Percentiles rank a stretch among this genome's conserved stretches.
Evolutionary conservation across 1,284 basidiomycete genomes (phyloP).

Genomic region (Limonomyces culmigenus): DNA sequence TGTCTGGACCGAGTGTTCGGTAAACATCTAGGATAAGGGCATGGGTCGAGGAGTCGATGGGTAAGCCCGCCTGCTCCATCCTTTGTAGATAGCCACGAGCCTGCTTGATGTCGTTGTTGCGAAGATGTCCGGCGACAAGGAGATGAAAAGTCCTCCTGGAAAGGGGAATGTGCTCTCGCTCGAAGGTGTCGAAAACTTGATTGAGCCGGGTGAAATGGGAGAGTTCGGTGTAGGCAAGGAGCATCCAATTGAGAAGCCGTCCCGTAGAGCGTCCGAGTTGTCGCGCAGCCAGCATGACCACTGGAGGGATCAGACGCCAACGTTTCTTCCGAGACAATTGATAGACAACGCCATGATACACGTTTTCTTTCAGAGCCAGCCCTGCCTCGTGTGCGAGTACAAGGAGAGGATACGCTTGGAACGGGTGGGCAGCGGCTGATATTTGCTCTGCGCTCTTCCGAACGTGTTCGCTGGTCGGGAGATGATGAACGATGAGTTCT

Average conservation of each 20-base stretch:
- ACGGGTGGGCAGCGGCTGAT: too few relatives aligned
- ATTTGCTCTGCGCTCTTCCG: too few relatives aligned
- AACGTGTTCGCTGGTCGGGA: too few relatives aligned
- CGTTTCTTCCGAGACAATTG: constrained; percentile 24
- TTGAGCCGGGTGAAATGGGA: constrained; percentile 28
- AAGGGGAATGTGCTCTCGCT: constrained; percentile 24
- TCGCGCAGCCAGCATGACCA: constrained; percentile 27
- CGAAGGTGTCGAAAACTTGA: constrained; percentile 31
- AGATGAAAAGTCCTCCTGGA: constrained; percentile 48
- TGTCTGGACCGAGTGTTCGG: constrained; percentile 40
- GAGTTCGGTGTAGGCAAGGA: constrained; percentile 36
- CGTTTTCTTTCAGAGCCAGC: constrained; percentile 27
- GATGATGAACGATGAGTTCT: too few relatives aligned
- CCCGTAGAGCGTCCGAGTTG: constrained; percentile 29
- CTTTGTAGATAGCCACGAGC: constrained; percentile 30
- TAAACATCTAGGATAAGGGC: constrained; percentile 40
- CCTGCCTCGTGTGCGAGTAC: constrained; percentile 29
- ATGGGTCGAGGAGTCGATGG: constrained; percentile 37
- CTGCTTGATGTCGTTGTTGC: constrained; percentile 41
- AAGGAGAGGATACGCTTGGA: too few relatives aligned
- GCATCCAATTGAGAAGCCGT: constrained; percentile 52
- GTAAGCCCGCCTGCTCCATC: constrained; percentile 41
- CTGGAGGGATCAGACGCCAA: constrained; percentile 28
- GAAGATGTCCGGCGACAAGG: constrained; percentile 44
- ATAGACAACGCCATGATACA: constrained; percentile 36